Evolutionary conservation across 78 protist genomes (phyloP).

Genomic region (Cavenderia fasciculata): DNA sequence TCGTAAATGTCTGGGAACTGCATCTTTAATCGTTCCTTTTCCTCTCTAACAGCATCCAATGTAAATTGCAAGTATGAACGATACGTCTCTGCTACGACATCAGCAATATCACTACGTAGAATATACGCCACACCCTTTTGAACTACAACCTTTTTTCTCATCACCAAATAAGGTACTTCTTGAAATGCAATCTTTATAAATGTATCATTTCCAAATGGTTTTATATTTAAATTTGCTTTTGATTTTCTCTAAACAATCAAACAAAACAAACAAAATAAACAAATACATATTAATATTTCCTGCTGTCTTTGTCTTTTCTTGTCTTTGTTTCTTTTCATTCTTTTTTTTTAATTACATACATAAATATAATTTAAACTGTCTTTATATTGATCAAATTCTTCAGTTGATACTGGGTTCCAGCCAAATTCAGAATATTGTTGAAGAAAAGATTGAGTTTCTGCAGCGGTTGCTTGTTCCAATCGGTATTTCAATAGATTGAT

Average conservation of each 20-base stretch:
- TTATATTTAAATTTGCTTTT: neutral
- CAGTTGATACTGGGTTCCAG: neutral
- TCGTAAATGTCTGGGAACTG: constrained; percentile 4
- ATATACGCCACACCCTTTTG: constrained; percentile 22
- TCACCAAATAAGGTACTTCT: constrained; percentile 36
- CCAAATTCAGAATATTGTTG: constrained; percentile 22
- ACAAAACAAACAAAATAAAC: too few species aligned
- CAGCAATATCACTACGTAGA: neutral
- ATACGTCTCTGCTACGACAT: neutral
- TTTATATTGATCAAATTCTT: neutral
- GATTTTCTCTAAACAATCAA: too few species aligned
- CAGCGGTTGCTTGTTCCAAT: neutral
- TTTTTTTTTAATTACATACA: neutral
- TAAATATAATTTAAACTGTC: constrained; percentile 1
- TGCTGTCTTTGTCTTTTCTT: too few species aligned
- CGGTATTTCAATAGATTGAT: neutral
- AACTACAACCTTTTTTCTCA: constrained; percentile 1
- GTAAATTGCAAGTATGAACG: constrained; percentile 14
- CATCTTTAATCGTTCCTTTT: neutral
- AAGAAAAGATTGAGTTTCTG: neutral
- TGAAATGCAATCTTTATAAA: constrained; percentile 32
- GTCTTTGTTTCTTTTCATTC: too few species aligned
- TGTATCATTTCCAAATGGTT: neutral
- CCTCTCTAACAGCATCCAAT: neutral
- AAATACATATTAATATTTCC: too few species aligned